Base-by-base conservation (phyloP, 345 rosid species). In the Mangifera indica region DNA sequence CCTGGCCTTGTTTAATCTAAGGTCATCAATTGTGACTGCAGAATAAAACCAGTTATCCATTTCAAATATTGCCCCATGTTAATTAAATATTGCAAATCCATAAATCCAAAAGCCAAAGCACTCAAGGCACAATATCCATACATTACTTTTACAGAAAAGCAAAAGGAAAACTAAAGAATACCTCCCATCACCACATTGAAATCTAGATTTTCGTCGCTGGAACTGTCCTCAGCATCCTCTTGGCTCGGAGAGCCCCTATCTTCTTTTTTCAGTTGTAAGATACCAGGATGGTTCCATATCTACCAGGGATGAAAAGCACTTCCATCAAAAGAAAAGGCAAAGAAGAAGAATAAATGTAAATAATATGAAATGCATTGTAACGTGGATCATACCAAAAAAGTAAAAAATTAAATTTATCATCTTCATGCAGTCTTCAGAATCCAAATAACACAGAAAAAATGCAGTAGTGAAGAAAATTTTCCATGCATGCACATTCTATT, bases 281-380 rank as follows among this genome's bases (percentile, higher is more conserved):
- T 96, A 68, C 98, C 97, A 73, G 99, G 99, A 86, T 96, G 99
- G 82, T 96, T 96, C 92, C 97, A 90, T 80, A 96, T 93, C 99
- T 96, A 82, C 77, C 67, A 85, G 60, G 51, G 32, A 78, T 66
- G 72, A 76, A 9, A 59, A 69, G 66, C 53, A 54, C 25, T 59
- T 63, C 56, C 26, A 68, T 67, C 37, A 66, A 45, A 72, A 76
- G 46, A 58, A 37, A 48, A 11, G 6, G 49, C 20, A 26, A 7
- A 6, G 15, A 68, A n/a, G 11, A 21, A 25, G 42, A 29, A 34
- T 10, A 60, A 34, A 26, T 15, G 45, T 15, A 32, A 42, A 60
- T 21, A 32, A 29, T 34, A 17, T 37, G 34, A 60, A 57, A 57
- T 10, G 18, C 15, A 46, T 24, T 57, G 25, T 29, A 34, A 57